These are phyloP conservation scores for Melampsora americana DNA, from an alignment of 1,284 basidiomycete genomes.

Conservation along the genomic window DNA sequence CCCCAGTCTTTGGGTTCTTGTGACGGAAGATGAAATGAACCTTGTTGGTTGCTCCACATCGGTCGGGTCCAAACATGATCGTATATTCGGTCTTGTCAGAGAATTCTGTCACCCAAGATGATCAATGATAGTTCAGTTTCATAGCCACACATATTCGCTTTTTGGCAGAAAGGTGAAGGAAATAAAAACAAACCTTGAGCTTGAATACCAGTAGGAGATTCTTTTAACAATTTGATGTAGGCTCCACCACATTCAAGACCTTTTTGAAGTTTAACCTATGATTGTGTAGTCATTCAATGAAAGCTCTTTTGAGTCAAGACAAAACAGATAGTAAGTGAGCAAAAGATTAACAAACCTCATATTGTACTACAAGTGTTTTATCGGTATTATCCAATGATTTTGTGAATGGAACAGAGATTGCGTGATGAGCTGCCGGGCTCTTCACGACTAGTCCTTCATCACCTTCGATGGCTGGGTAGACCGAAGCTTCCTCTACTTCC, in stretches of 20 bases:
- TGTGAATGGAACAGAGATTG: constrained; percentile 88
- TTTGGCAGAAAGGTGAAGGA: too few species aligned
- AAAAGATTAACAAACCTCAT: constrained; percentile 61
- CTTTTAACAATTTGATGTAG: constrained; percentile 87
- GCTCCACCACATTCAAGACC: constrained; percentile 99
- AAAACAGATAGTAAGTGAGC: not conserved
- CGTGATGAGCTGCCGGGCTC: constrained; percentile 88
- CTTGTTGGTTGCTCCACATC: constrained; percentile 59
- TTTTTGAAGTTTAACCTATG: constrained; percentile 91
- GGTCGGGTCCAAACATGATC: constrained; percentile 90
- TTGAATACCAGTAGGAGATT: constrained; percentile 48
- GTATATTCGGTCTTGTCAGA: constrained; percentile 76
- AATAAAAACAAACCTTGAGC: constrained; percentile 34
- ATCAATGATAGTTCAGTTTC: not conserved
- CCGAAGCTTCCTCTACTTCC: constrained; percentile 84
- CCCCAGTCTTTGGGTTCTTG: constrained; percentile 83
- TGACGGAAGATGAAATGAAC: constrained; percentile 98
- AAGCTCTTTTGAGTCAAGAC: not conserved
- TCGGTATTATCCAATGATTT: constrained; percentile 71
- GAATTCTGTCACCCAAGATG: constrained; percentile 30
- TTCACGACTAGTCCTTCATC: constrained; percentile 58
- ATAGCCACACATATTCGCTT: too few species aligned
- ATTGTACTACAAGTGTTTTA: constrained; percentile 92
- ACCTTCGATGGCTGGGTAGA: constrained; percentile 59
- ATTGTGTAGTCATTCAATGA: not conserved